phyloP scores from a whole-genome alignment of 257 asterid genomes.

The Ocimum tenuiflorum region DNA sequence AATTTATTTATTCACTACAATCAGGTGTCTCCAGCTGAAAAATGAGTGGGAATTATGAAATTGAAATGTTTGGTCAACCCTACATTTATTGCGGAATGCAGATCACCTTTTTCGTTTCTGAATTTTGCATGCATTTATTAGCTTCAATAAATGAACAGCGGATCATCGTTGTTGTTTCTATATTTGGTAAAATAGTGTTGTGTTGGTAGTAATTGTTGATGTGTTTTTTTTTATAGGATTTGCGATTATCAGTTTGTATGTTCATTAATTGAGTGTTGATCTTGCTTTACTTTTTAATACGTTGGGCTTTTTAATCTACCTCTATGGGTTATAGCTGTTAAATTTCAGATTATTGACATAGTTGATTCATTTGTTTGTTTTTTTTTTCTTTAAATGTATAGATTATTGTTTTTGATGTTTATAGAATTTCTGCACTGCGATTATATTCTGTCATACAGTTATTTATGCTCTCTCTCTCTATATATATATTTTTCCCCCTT shows the following conservation, averaged over 20 bases:
- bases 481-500: neutral
- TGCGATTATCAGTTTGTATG: conserved; percentile 11
- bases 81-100: conserved; percentile 31
- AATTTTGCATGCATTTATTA: conserved; percentile 25
- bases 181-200: conserved; percentile 26
- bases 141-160: conserved; percentile 30
- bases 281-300: neutral
- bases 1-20: neutral
- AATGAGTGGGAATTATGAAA: conserved; percentile 16
- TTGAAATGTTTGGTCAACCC: conserved; percentile 29
- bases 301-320: neutral
- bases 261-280: conserved; percentile 16
- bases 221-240: neutral
- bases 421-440: conserved; percentile 12
- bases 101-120: conserved; percentile 4
- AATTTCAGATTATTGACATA: conserved; percentile 6
- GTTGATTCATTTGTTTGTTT: neutral
- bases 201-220: conserved; percentile 8
- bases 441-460: conserved; percentile 18
- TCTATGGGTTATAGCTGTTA: conserved; percentile 4
- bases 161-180: conserved; percentile 11
- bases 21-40: conserved; percentile 1
- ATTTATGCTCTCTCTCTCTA: neutral
- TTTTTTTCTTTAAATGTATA: too few species aligned
- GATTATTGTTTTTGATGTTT: neutral